A percentile compares a stretch with the other conserved stretches of the same genome.
Conservation (phyloP, 2,329 filamentous ascomycete species). For the Graphilbum fragrans region DNA sequence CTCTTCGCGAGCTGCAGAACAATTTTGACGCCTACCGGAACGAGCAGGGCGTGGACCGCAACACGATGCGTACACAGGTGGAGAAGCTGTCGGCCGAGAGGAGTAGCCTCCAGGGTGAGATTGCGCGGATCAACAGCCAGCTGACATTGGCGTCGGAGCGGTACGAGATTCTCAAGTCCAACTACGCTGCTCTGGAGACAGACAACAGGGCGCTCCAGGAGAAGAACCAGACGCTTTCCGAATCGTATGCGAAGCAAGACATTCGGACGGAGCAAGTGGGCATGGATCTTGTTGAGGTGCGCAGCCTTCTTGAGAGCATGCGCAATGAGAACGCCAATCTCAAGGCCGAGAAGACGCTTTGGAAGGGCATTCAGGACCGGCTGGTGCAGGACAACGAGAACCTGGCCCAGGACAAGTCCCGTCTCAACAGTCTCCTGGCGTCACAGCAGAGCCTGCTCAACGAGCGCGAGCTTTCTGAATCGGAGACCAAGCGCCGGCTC, state of each 20-base stretch:
- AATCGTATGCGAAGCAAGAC: conserved; percentile 81
- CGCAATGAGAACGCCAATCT: conserved; percentile 85
- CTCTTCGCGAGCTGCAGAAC: conserved; percentile 76
- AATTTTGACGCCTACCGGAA: conserved; percentile 86
- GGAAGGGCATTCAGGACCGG: conserved; percentile 85
- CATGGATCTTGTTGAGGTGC: conserved; percentile 82
- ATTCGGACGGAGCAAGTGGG: conserved; percentile 81
- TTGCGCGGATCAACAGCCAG: conserved; percentile 69
- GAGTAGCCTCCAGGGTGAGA: conserved; percentile 67
- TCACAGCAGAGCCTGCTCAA: conserved; percentile 85
- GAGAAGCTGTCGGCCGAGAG: conserved; percentile 75
- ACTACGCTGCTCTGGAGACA: conserved; percentile 68
- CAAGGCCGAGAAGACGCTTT: conserved; percentile 88
- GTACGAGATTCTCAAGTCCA: conserved; percentile 79
- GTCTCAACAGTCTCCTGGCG: conserved; percentile 70
- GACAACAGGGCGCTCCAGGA: conserved; percentile 85
- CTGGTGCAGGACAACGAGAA: conserved; percentile 80
- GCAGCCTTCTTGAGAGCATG: conserved; percentile 71
- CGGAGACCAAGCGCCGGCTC: conserved; percentile 68
- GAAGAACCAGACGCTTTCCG: conserved; percentile 62
- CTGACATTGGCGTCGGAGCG: conserved; percentile 71
- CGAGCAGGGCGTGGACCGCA: conserved; percentile 70
- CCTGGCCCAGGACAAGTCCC: conserved; percentile 70
- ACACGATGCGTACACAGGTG: conserved; percentile 73
- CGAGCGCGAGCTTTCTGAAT: conserved; percentile 75